Evolutionary conservation across 805 yeast genomes (phyloP).

Genomic region (Candida pini): DNA sequence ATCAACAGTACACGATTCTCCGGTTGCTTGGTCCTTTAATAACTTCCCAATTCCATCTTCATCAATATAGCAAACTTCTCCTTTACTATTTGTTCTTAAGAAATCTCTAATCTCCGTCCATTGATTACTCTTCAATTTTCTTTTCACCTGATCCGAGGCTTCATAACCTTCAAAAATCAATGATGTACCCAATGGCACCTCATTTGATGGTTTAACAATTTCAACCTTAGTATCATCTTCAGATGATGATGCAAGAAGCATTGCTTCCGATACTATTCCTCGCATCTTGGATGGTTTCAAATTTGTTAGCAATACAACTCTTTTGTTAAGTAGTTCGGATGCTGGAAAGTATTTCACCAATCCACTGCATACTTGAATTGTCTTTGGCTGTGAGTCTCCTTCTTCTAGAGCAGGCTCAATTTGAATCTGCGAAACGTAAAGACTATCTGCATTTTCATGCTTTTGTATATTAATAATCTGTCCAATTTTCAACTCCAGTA

Average conservation of each 20-base stretch:
- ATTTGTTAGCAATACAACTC: conserved; percentile 52
- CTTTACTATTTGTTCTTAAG: conserved; percentile 27
- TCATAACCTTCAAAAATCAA: conserved; percentile 32
- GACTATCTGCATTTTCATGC: conserved; percentile 55
- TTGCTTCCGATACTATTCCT: conserved; percentile 57
- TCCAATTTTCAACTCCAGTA: conserved; percentile 39
- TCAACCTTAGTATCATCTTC: conserved; percentile 31
- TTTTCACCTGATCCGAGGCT: conserved; percentile 10
- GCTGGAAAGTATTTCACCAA: conserved; percentile 39
- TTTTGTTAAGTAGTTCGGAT: conserved; percentile 31
- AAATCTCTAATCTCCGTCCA: conserved; percentile 30
- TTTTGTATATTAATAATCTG: conserved; percentile 35
- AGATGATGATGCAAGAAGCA: conserved; percentile 53
- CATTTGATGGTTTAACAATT: conserved; percentile 40
- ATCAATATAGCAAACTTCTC: conserved; percentile 26
- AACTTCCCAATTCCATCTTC: background rate
- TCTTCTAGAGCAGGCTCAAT: conserved; percentile 13
- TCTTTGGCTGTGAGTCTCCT: conserved; percentile 5
- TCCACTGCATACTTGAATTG: conserved; percentile 52
- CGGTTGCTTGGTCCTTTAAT: conserved; percentile 6
- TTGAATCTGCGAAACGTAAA: conserved; percentile 50
- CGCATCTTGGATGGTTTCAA: conserved; percentile 59
- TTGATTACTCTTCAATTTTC: conserved; percentile 29
- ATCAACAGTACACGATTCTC: conserved; percentile 11
- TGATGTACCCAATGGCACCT: conserved; percentile 33